Base-by-base conservation (phyloP, 2,329 filamentous ascomycete genomes). In the Lasiodiplodia theobromae region DNA sequence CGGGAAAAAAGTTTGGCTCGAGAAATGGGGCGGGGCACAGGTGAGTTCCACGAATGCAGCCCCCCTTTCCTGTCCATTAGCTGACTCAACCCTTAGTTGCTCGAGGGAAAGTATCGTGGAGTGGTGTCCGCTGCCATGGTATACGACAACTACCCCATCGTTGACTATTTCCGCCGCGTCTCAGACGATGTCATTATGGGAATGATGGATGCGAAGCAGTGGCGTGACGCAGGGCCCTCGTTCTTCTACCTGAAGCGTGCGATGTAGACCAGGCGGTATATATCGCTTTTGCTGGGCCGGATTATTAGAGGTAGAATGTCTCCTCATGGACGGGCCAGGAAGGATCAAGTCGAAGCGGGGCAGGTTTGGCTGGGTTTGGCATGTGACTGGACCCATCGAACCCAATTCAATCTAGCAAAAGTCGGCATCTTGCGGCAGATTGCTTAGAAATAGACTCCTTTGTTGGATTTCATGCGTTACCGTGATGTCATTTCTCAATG, bases 111-210 rank as follows among this genome's bases (percentile, higher is more conserved):
- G 44, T 74, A 71, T 37, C 69, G 74, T 18, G 74, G 70, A 11
- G 66, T 75, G 2, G 70, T 75, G 5, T 73, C 75, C 3, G 70
- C 75, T 2, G 73, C 76, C 8, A 77, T 77, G 74, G 69, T 77
- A 2, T 78, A 77, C 56, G 73, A 78, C 58, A 71, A 73, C 4
- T 58, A 71, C 3, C 75, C 76, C 2, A 76, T 77, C 57, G 74
- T 77, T 31, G 76, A 78, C 25, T 68, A 70, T 14, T 78, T 78
- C 67, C 73, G 75, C 0, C 70, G 69, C 25, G 74, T 78, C 8
- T 67, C 72, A 6, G 73, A 76, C 2, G 67, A 74, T 7, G 69
- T 73, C 18, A 70, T 78, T 0, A 47, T 73, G 2, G 76, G 76
- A 1, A 74, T 73, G 3, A 78, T 78, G 76, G 75, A 77, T 7